Conservation (phyloP, 176 grass and related monocot genomes). For the Saccharum spontaneum region DNA sequence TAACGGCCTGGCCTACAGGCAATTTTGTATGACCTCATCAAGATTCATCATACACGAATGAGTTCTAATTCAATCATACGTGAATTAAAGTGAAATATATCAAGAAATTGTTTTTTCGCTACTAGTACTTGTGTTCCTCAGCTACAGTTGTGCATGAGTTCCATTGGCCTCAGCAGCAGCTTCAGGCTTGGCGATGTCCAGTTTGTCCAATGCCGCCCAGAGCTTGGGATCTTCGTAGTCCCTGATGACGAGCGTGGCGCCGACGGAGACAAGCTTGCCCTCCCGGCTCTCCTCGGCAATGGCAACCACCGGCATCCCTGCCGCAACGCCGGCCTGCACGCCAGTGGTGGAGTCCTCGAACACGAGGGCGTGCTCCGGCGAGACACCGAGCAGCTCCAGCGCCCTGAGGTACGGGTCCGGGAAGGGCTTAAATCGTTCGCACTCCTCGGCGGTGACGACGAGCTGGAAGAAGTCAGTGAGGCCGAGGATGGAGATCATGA, state of each 20-base stretch:
- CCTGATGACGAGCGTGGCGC: conserved; percentile 62
- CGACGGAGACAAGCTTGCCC: conserved; percentile 44
- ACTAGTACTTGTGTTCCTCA: background rate
- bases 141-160: background rate
- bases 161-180: background rate
- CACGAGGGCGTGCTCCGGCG: conserved; percentile 46
- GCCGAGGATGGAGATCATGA: conserved; percentile 73
- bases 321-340: conserved; percentile 63
- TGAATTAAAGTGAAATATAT: background rate
- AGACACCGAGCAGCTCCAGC: conserved; percentile 52
- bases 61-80: background rate
- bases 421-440: conserved; percentile 54
- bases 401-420: conserved; percentile 72
- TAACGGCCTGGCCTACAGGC: background rate
- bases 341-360: conserved; percentile 76
- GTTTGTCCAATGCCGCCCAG: conserved; percentile 47
- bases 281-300: conserved; percentile 48
- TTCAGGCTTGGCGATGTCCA: background rate
- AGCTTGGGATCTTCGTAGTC: conserved; percentile 71
- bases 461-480: conserved; percentile 75
- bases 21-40: conserved; percentile 4
- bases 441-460: conserved; percentile 65
- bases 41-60: background rate
- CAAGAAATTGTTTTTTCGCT: background rate
- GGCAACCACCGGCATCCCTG: conserved; percentile 68